phyloP scores from a whole-genome alignment of 1,284 basidiomycete species.

The Acaromyces ingoldii region DNA sequence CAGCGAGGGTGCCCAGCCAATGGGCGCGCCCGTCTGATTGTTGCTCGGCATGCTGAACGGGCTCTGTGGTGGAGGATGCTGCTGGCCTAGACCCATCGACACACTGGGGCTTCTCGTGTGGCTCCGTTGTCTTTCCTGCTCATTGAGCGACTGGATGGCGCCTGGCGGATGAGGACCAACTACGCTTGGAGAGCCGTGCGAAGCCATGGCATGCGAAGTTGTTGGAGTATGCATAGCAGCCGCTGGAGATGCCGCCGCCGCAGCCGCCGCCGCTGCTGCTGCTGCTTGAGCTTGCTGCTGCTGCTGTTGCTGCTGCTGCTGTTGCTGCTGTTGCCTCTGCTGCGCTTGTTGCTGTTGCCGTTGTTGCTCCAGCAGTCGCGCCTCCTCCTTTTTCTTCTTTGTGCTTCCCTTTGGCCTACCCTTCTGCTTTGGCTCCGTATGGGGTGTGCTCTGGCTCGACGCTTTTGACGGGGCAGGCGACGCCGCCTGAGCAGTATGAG shows the following conservation, averaged over 20 bases:
- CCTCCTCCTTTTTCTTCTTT: conserved; percentile 8
- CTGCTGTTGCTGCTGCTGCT: conserved; percentile 19
- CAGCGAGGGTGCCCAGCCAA: conserved; percentile 32
- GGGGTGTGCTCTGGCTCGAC: neutral
- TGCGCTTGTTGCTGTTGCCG: conserved; percentile 12
- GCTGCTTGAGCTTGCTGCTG: conserved; percentile 15
- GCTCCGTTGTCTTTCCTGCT: conserved; percentile 27
- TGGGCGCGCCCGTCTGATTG: neutral
- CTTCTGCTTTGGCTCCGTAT: conserved; percentile 4
- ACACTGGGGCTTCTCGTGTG: conserved; percentile 32
- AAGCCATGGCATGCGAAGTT: conserved; percentile 20
- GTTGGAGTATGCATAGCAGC: conserved; percentile 24
- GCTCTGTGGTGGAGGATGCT: neutral
- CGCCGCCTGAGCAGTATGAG: neutral
- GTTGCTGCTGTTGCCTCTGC: conserved; percentile 20
- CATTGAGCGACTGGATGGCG: conserved; percentile 19
- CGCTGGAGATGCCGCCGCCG: conserved; percentile 15
- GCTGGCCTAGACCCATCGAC: neutral
- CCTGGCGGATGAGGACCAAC: conserved; percentile 25
- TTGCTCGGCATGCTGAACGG: neutral
- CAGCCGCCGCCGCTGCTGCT: conserved; percentile 1
- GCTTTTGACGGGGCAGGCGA: neutral
- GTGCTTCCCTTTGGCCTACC: conserved; percentile 5
- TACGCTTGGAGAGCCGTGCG: conserved; percentile 25
- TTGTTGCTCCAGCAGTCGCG: neutral